A percentile compares a stretch with the other conserved stretches of the same genome.
Conservation (phyloP, 805 yeast genomes). For the Candida golubevii region DNA sequence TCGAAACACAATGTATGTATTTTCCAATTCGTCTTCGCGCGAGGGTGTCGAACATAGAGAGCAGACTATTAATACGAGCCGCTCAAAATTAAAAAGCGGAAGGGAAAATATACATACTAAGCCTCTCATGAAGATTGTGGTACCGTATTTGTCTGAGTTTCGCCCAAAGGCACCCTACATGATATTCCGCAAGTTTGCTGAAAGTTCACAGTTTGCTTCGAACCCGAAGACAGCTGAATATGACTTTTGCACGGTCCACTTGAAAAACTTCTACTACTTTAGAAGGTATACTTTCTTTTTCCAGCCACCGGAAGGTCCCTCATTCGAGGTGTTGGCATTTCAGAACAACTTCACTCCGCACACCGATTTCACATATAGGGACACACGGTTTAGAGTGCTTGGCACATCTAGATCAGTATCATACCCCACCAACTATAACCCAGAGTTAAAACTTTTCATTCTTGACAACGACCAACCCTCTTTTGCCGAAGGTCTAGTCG, state of each 20-base stretch:
- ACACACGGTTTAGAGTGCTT: conserved; percentile 34
- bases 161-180: conserved; percentile 33
- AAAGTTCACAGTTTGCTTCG: too few relatives aligned
- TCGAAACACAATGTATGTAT: conserved; percentile 25
- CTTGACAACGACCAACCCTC: conserved; percentile 33
- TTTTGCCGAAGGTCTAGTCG: conserved; percentile 30
- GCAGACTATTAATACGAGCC: conserved; percentile 18
- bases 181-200: conserved; percentile 27
- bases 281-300: conserved; percentile 30
- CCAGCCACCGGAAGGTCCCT: conserved; percentile 8
- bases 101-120: conserved; percentile 3
- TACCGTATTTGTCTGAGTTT: conserved; percentile 34
- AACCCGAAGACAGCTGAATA: background rate
- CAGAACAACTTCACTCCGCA: conserved; percentile 34
- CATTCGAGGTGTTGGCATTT: conserved; percentile 28
- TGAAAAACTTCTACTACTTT: conserved; percentile 23
- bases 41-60: conserved; percentile 20
- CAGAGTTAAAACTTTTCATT: conserved; percentile 29
- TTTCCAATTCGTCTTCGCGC: conserved; percentile 27
- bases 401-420: conserved; percentile 32
- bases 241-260: conserved; percentile 29
- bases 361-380: conserved; percentile 34
- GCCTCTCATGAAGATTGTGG: conserved; percentile 33
- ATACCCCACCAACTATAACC: conserved; percentile 26
- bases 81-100: background rate